Evolutionary conservation across 345 rosid genomes (phyloP).

Genomic region (Melaleuca alternifolia): DNA sequence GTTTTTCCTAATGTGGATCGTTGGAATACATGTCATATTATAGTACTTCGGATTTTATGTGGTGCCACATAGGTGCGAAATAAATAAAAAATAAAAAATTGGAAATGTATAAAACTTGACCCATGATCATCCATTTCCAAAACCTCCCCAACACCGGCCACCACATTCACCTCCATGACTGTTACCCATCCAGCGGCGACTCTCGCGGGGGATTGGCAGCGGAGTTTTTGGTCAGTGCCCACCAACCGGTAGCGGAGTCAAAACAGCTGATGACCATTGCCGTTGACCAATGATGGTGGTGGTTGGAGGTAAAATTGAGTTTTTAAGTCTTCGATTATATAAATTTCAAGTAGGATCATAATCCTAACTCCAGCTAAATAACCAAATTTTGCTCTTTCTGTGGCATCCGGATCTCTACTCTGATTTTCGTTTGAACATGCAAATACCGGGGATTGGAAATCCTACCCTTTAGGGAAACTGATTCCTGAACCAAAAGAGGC

Average conservation of each 20-base stretch:
- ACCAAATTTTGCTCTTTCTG: background rate
- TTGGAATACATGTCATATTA: no score
- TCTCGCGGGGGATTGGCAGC: no score
- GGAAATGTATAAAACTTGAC: background rate
- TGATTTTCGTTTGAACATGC: background rate
- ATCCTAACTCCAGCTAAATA: background rate
- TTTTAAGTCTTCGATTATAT: background rate
- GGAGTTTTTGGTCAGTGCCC: no score
- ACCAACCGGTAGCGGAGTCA: no score
- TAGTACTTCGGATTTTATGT: no score
- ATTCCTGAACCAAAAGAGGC: background rate
- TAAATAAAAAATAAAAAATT: background rate
- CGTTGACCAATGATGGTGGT: no score
- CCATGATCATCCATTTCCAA: background rate
- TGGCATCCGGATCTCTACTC: background rate
- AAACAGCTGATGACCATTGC: background rate
- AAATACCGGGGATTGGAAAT: background rate
- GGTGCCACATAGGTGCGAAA: no score
- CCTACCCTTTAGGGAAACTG: background rate
- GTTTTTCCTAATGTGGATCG: no score
- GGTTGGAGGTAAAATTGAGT: background rate
- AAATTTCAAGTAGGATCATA: background rate
- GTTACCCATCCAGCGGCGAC: no score
- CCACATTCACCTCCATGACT: no score
- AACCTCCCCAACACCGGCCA: background rate